Conservation (phyloP, 352 stramenopile species). For the Pythium diclinum region DNA sequence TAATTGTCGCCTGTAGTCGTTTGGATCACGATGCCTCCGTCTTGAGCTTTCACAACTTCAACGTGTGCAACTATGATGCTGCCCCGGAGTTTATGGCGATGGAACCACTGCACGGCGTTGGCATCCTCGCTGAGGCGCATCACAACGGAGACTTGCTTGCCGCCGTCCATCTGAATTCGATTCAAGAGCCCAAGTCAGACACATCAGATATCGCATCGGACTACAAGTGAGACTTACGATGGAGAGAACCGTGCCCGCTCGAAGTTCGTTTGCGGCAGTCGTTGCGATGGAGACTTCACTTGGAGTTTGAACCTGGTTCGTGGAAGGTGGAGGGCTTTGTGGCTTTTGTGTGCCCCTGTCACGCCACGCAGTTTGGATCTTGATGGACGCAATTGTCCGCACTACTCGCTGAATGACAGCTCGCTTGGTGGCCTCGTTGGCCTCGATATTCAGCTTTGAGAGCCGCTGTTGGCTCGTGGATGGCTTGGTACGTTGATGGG, state of each 20-base stretch:
- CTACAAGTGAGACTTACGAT: constrained; percentile 6
- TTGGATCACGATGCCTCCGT: constrained; percentile 21
- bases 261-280: background rate
- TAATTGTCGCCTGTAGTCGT: background rate
- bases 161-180: constrained; percentile 6
- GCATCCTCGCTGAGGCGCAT: constrained; percentile 16
- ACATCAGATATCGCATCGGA: too few relatives aligned
- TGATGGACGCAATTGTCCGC: background rate
- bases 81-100: constrained; percentile 9
- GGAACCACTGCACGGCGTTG: constrained; percentile 13
- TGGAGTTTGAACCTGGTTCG: background rate
- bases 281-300: background rate
- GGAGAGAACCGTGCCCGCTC: constrained; percentile 2
- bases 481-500: background rate
- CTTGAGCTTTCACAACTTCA: constrained; percentile 10
- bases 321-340: background rate
- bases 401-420: background rate
- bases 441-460: background rate
- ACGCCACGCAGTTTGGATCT: constrained; percentile 20
- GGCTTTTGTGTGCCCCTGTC: background rate
- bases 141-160: constrained; percentile 4
- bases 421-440: background rate
- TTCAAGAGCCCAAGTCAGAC: background rate
- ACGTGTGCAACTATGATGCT: constrained; percentile 8
- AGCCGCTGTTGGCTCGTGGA: background rate